Conservation (phyloP, 148 eudicot species). For the Amaranthus cruentus region DNA sequence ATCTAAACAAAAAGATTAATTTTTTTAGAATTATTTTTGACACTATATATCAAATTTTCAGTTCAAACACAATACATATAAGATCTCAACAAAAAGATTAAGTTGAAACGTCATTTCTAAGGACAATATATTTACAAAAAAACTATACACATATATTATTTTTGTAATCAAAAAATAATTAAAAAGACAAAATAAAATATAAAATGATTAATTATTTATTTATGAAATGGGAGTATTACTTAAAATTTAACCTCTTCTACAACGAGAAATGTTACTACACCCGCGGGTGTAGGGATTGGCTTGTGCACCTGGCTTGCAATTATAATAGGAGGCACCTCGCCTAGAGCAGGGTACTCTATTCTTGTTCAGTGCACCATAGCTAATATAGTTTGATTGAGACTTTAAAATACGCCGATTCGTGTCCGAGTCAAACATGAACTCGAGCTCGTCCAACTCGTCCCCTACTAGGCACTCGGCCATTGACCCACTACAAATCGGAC, state of each 20-base stretch:
- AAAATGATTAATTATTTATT: too few relatives aligned
- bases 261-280: constrained; percentile 54
- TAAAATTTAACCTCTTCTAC: constrained; percentile 26
- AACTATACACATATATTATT: too few relatives aligned
- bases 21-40: too few relatives aligned
- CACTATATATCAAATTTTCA: too few relatives aligned
- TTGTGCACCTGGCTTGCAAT: constrained; percentile 48
- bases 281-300: constrained; percentile 67
- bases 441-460: constrained; percentile 25
- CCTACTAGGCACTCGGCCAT: constrained; percentile 29
- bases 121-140: too few relatives aligned
- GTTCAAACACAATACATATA: too few relatives aligned
- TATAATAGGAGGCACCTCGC: constrained; percentile 65
- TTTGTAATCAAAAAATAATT: too few relatives aligned
- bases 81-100: too few relatives aligned
- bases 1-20: too few relatives aligned
- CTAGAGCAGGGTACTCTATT: constrained; percentile 52
- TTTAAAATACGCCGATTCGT: constrained; percentile 22
- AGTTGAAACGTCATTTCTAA: too few relatives aligned
- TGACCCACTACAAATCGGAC: constrained; percentile 23
- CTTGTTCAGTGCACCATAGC: constrained; percentile 53
- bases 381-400: constrained; percentile 26
- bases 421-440: constrained; percentile 27
- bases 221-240: too few relatives aligned
- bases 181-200: too few relatives aligned